Evolutionary conservation across 108 stramenopile genomes (phyloP).

Genomic region (Seminavis robusta): DNA sequence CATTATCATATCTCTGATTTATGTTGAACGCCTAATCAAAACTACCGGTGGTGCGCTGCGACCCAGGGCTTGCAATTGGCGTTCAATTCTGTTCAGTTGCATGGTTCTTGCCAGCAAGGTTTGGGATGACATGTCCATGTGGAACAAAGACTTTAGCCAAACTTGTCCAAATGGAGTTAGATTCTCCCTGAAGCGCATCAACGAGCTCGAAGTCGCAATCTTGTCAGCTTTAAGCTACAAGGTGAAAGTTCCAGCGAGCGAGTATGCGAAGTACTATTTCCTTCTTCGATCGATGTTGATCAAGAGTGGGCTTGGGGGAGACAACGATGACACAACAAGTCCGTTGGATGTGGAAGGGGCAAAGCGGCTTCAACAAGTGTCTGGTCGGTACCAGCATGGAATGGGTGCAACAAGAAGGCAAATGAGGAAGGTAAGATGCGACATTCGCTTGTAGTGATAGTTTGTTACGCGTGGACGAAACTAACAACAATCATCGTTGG

Average conservation of each 20-base stretch:
- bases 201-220: conserved; percentile 86
- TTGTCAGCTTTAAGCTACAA: conserved; percentile 69
- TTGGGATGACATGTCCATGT: conserved; percentile 97
- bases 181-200: conserved; percentile 87
- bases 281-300: conserved; percentile 82
- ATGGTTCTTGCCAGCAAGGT: conserved; percentile 95
- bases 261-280: conserved; percentile 98
- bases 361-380: conserved; percentile 36
- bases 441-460: too few relatives aligned
- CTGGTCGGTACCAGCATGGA: conserved; percentile 5
- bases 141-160: conserved; percentile 90
- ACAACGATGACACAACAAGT: conserved; percentile 41
- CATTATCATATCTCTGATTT: conserved; percentile 94
- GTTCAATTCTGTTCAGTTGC: conserved; percentile 84
- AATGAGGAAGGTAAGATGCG: conserved; percentile 31
- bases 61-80: conserved; percentile 80
- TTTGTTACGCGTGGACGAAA: conserved; percentile 19
- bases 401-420: conserved; percentile 35
- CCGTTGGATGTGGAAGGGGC: conserved; percentile 77
- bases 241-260: conserved; percentile 88
- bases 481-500: conserved; percentile 1
- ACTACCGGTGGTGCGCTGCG: conserved; percentile 70
- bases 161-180: conserved; percentile 57
- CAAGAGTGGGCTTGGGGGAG: conserved; percentile 65
- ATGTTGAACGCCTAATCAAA: conserved; percentile 94